phyloP scores from a whole-genome alignment of 73 alveolate species.

The Breviolum minutum region DNA sequence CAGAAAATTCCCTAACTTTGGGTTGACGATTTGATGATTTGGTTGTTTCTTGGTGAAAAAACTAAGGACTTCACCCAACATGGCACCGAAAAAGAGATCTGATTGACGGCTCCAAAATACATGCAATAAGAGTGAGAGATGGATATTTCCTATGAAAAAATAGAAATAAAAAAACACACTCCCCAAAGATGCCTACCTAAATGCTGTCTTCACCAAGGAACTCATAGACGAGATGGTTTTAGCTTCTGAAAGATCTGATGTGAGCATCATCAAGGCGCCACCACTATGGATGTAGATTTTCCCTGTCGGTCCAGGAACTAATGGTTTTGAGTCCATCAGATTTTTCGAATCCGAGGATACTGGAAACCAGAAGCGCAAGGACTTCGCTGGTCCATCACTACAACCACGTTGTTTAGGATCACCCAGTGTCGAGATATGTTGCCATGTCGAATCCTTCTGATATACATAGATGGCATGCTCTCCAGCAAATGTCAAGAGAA shows the following conservation, averaged over 20 bases:
- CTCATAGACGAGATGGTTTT: constrained; percentile 26
- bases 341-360: background rate
- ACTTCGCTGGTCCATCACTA: constrained; percentile 17
- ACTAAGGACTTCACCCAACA: no score
- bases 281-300: constrained; percentile 39
- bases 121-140: background rate
- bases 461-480: constrained; percentile 58
- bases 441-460: constrained; percentile 27
- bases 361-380: constrained; percentile 66
- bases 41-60: no score
- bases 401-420: constrained; percentile 16
- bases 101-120: background rate
- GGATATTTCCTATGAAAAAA: background rate
- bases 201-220: background rate
- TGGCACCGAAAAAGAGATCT: no score
- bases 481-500: constrained; percentile 37
- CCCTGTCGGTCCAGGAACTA: constrained; percentile 49
- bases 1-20: no score
- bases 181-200: no score
- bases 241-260: constrained; percentile 28
- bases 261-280: constrained; percentile 3
- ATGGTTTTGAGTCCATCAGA: constrained; percentile 29
- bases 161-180: no score
- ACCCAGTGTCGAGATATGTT: background rate
- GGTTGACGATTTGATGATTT: no score